Evolutionary conservation across 2,329 filamentous ascomycete species (phyloP).

Genomic region (Ophiostoma angusticollis): DNA sequence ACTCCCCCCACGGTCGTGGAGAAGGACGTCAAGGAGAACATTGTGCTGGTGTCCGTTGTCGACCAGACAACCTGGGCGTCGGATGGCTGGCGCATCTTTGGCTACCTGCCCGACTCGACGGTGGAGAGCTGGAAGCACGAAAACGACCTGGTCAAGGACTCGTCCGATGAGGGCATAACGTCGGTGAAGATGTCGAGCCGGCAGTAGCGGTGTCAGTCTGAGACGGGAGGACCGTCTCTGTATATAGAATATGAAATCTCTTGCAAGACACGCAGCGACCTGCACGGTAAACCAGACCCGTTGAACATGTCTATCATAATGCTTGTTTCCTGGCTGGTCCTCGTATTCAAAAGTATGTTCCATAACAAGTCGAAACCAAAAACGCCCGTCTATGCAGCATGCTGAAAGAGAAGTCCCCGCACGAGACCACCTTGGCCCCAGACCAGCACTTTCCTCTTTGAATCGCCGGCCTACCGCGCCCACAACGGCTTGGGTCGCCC

Average conservation of each 20-base stretch:
- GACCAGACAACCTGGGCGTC: conserved; percentile 33
- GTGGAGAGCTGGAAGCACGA: conserved; percentile 27
- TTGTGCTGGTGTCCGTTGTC: conserved; percentile 43
- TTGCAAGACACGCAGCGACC: no score
- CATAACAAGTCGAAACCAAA: no score
- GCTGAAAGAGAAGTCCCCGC: no score
- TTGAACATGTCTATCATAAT: no score
- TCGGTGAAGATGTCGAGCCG: neutral
- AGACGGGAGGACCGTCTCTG: no score
- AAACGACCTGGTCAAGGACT: conserved; percentile 4
- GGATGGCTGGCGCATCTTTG: conserved; percentile 51
- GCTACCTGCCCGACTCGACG: conserved; percentile 43
- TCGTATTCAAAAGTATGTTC: no score
- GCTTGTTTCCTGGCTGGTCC: no score
- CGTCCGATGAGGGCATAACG: conserved; percentile 1
- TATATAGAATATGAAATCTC: neutral
- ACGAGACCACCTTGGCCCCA: no score
- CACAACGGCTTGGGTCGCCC: conserved; percentile 12
- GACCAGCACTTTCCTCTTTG: no score
- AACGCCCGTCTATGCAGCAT: no score
- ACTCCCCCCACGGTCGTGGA: conserved; percentile 33
- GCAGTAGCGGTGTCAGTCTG: no score
- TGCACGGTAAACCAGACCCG: no score
- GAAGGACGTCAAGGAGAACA: conserved; percentile 47
- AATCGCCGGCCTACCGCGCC: conserved; percentile 12